Percentiles rank a stretch among this genome's conserved stretches.
These are phyloP conservation scores for Prunus mume DNA, from an alignment of 306 rosid genomes.

Conservation along the genomic window DNA sequence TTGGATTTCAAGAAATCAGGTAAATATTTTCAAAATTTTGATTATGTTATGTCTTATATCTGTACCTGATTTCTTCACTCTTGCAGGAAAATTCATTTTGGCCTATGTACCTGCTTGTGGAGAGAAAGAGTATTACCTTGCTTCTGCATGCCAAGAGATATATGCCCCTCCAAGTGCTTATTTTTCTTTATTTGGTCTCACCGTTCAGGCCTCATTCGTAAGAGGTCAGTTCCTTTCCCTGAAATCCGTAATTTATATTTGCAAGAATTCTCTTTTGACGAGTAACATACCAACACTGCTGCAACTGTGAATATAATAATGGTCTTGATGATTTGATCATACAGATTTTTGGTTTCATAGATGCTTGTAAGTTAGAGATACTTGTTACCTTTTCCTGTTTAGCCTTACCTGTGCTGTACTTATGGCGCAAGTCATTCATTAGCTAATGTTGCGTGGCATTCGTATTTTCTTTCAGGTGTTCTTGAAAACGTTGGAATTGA, in stretches of 20 bases:
- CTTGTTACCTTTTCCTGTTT: not conserved
- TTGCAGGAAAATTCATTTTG: constrained; percentile 77
- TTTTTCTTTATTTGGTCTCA: constrained; percentile 84
- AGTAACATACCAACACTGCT: no score
- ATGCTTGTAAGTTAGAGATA: not conserved
- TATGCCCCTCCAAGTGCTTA: constrained; percentile 94
- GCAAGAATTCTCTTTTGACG: no score
- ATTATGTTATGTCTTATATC: not conserved
- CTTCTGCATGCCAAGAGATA: constrained; percentile 93
- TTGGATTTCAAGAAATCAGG: constrained; percentile 88
- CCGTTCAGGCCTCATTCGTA: constrained; percentile 80
- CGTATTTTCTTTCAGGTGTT: constrained; percentile 52
- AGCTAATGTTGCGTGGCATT: not conserved
- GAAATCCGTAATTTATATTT: not conserved
- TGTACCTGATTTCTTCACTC: not conserved
- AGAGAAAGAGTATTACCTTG: constrained; percentile 92
- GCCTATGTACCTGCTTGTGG: constrained; percentile 81
- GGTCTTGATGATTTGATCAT: not conserved
- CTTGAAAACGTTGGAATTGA: constrained; percentile 83
- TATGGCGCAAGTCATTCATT: constrained; percentile 19
- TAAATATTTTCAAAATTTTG: constrained; percentile 12
- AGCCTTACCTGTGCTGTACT: not conserved
- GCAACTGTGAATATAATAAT: not conserved
- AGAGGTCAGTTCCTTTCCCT: constrained; percentile 53
- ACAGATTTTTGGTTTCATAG: not conserved